These are phyloP conservation scores for Rhexocercosporidium sp. DNA, from an alignment of 2,329 filamentous ascomycete genomes.

Conservation along the genomic window DNA sequence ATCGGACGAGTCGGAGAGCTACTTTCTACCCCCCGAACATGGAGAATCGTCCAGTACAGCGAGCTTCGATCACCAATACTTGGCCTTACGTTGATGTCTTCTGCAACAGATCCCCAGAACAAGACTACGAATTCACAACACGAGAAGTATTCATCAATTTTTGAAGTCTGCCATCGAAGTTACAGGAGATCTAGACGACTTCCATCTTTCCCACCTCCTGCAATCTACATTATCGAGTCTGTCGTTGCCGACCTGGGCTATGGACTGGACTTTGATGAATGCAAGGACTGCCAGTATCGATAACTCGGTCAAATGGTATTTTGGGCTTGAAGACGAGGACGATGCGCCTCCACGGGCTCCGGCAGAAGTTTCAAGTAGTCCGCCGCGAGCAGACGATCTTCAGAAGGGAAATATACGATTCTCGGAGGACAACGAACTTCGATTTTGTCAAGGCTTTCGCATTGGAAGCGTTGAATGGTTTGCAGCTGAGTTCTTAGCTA, in stretches of 20 bases:
- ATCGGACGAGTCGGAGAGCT: neutral
- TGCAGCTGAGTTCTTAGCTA: neutral
- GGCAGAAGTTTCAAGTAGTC: neutral
- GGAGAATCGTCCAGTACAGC: neutral
- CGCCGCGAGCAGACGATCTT: neutral
- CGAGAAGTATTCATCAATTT: conserved; percentile 17
- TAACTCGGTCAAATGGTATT: conserved; percentile 12
- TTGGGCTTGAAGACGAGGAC: conserved; percentile 18
- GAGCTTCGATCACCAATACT: conserved; percentile 1
- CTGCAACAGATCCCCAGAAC: conserved; percentile 27
- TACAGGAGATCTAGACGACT: conserved; percentile 23
- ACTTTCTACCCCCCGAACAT: neutral
- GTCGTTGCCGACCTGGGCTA: conserved; percentile 26
- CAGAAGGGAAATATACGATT: neutral
- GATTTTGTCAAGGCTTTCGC: neutral
- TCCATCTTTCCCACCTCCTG: conserved; percentile 10
- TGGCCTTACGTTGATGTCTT: neutral
- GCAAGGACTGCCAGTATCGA: conserved; percentile 21
- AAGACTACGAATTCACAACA: conserved; percentile 21
- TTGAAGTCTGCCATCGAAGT: conserved; percentile 10
- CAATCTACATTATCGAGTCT: neutral
- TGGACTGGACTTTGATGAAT: conserved; percentile 24
- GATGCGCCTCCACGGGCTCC: conserved; percentile 1
- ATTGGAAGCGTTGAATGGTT: neutral
- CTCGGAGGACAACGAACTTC: neutral